These are phyloP conservation scores for Penicillium olsonii DNA, from an alignment of 2,329 filamentous ascomycete species.

Conservation along the genomic window DNA sequence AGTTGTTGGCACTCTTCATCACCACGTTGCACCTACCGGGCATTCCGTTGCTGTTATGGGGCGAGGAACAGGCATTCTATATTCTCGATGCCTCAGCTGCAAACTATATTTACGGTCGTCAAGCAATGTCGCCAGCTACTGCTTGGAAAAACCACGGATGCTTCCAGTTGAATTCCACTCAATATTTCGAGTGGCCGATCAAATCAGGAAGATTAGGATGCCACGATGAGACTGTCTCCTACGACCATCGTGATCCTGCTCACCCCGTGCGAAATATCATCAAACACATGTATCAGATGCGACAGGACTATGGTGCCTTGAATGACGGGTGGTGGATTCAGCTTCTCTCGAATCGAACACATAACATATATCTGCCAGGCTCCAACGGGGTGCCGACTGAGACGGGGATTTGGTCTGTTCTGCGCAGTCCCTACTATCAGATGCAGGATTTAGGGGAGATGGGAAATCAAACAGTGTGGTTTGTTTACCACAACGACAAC, in stretches of 20 bases:
- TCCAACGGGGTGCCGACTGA: constrained; percentile 57
- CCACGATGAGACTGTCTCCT: constrained; percentile 56
- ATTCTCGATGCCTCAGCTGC: constrained; percentile 63
- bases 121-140: constrained; percentile 61
- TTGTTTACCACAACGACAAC: constrained; percentile 50
- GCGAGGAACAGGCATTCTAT: constrained; percentile 67
- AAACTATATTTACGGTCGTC: constrained; percentile 67
- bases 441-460: constrained; percentile 53
- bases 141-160: constrained; percentile 68
- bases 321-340: constrained; percentile 61
- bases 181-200: constrained; percentile 61
- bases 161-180: constrained; percentile 57
- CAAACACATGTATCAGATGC: constrained; percentile 63
- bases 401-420: constrained; percentile 62
- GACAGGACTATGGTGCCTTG: constrained; percentile 57
- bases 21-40: constrained; percentile 62
- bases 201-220: constrained; percentile 58
- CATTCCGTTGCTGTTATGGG: constrained; percentile 62
- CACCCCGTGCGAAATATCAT: constrained; percentile 62
- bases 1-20: constrained; percentile 60
- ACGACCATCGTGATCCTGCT: constrained; percentile 64
- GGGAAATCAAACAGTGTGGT: constrained; percentile 50
- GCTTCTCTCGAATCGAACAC: constrained; percentile 59
- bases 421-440: constrained; percentile 52
- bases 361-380: constrained; percentile 53